Evolutionary conservation across 352 stramenopile genomes (phyloP).

Genomic region (Pythium scleroteichum): DNA sequence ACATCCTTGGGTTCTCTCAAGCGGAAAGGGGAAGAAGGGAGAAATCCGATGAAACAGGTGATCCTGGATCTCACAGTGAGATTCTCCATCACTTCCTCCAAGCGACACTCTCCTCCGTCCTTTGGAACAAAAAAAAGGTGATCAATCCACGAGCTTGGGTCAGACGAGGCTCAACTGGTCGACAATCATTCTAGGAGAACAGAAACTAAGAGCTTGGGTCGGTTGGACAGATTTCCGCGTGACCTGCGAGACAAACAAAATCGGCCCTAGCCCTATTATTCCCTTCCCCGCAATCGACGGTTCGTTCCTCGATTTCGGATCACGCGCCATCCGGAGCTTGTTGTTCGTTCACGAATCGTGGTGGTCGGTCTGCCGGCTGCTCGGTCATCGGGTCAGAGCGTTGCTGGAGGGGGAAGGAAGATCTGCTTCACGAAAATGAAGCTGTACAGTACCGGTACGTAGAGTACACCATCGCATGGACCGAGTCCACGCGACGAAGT

Average conservation of each 20-base stretch:
- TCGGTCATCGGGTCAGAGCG: neutral
- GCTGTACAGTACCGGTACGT: too few relatives aligned
- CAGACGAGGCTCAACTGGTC: conserved; percentile 8
- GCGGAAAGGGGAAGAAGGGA: neutral
- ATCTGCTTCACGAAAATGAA: neutral
- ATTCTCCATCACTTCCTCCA: conserved; percentile 2
- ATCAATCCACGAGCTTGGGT: conserved; percentile 7
- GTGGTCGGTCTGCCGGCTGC: neutral
- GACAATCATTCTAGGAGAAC: conserved; percentile 15
- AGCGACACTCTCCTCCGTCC: conserved; percentile 15
- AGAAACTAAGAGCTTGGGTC: conserved; percentile 5
- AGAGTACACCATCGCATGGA: too few relatives aligned
- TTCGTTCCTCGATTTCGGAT: neutral
- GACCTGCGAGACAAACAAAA: too few relatives aligned
- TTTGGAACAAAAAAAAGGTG: conserved; percentile 8
- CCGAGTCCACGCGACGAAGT: too few relatives aligned
- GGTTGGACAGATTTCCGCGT: neutral
- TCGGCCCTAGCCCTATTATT: neutral
- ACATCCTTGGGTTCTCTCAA: neutral
- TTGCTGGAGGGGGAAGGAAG: neutral
- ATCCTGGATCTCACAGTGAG: conserved; percentile 11
- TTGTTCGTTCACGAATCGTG: neutral
- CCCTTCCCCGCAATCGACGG: neutral
- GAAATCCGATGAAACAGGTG: neutral
- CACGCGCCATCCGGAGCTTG: neutral